Evolutionary conservation across 371 early-diverging fungal genomes (phyloP), one percentile per base, ranked within the genome.

Genomic region (Lichtheimia ramosa): DNA sequence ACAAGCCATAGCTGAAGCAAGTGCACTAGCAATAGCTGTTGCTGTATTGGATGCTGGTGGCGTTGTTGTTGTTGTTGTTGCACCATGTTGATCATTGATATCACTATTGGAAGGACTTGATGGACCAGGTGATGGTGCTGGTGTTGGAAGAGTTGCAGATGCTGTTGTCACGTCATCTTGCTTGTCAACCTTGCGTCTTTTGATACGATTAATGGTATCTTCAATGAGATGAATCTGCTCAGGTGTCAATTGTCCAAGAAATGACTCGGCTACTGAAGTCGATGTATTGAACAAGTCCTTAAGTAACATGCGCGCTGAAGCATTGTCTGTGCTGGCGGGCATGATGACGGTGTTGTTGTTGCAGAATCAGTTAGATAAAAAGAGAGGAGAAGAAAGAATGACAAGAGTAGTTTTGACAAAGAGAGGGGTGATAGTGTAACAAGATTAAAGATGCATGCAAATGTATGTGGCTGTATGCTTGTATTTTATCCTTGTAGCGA

Each of bases 191-290:
- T 75, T 67, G 62, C 71, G 64, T 53, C 56, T 64, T 59, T 78
- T 78, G 13, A 75, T 69, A 53, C 71, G 68, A 13, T 63, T 58
- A 27, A 78, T 54, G 4, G 75, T 71, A 39, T 67, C 62, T 52
- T 78, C 79, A 41, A 78, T 73, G 16, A 67, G 51, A 12, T 42
- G 48, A 18, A 75, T 63, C 53, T 78, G 79, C 25, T 75, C 75
- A 41, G 73, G 42, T 0, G 73, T 73, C 25, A 75, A 61, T 24
- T 57, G 48, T 41, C 65, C 73, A 41, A 73, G 49, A 5, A 75
- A 39, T 14, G 59, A 59, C 57, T 78, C 79, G 14, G 74, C 75
- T 8, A 8, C 34, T 41, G 65, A 71, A 24, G 68, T 48, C 23
- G 79, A 69, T 27, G 66, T 67, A 43, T 60, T 58, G 21, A 78